Evolutionary conservation across 129 eudicot species (phyloP).

Genomic region (Deinandra increscens): DNA sequence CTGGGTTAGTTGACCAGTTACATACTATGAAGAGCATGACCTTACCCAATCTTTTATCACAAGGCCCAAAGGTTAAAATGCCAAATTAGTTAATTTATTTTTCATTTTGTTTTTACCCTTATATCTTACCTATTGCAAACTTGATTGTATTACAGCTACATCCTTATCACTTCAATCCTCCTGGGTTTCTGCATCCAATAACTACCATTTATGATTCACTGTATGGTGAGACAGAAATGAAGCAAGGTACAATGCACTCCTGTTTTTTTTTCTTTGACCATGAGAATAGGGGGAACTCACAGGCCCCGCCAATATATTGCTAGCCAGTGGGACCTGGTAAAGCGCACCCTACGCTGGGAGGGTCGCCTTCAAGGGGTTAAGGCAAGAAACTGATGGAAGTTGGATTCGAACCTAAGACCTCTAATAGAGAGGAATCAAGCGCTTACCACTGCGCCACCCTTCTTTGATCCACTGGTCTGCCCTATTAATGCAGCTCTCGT

Average conservation of each 20-base stretch:
- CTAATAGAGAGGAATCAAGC: too few relatives aligned
- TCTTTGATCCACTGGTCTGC: too few relatives aligned
- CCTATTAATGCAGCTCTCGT: not conserved
- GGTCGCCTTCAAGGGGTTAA: too few relatives aligned
- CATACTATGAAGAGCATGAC: slow-evolving; percentile 59
- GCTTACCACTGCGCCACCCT: too few relatives aligned
- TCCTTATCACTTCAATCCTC: slow-evolving; percentile 86
- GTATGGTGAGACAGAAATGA: slow-evolving; percentile 91
- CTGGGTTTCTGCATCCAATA: slow-evolving; percentile 77
- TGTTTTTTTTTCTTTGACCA: too few relatives aligned
- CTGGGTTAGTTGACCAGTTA: slow-evolving; percentile 83
- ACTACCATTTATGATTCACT: slow-evolving; percentile 72
- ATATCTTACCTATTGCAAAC: slow-evolving; percentile 7
- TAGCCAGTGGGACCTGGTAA: too few relatives aligned
- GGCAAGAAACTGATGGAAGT: too few relatives aligned
- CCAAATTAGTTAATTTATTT: not conserved
- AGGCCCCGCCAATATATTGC: too few relatives aligned
- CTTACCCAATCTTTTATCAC: slow-evolving; percentile 54
- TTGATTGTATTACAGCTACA: slow-evolving; percentile 54
- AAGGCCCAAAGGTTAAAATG: slow-evolving; percentile 58
- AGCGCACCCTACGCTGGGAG: too few relatives aligned
- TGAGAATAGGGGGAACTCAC: too few relatives aligned
- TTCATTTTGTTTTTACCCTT: not conserved
- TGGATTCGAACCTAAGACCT: too few relatives aligned
- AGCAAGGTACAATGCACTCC: slow-evolving; percentile 60